Conservation (phyloP, 768 basidiomycete genomes). For the Rhodotorula diobovata region DNA sequence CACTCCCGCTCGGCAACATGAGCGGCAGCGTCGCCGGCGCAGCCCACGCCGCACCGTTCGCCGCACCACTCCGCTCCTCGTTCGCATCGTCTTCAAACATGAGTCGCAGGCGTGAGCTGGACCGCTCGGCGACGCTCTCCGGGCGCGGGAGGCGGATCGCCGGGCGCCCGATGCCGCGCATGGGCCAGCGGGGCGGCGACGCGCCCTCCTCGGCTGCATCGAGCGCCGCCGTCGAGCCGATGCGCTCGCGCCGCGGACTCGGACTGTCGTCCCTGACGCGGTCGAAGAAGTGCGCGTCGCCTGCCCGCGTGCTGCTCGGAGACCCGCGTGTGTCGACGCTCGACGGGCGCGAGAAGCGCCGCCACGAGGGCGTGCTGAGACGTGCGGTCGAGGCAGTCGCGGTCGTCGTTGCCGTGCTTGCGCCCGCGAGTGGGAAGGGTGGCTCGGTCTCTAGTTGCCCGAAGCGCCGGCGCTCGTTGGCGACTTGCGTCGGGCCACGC, state of each 20-base stretch:
- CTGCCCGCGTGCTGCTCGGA: neutral
- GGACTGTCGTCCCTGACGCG: slow-evolving; percentile 6
- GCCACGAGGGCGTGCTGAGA: neutral
- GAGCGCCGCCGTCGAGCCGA: neutral
- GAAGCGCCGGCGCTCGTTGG: slow-evolving; percentile 28
- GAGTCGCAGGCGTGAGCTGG: neutral
- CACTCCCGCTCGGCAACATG: slow-evolving; percentile 32
- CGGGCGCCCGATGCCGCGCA: neutral
- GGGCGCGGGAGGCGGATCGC: slow-evolving; percentile 1
- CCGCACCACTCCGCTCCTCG: neutral
- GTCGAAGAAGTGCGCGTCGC: neutral
- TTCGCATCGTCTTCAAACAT: neutral
- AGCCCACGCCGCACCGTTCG: neutral
- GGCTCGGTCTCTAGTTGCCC: neutral
- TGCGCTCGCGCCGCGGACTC: neutral
- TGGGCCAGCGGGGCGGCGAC: no score
- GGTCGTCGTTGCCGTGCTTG: neutral
- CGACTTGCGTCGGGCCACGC: slow-evolving; percentile 16
- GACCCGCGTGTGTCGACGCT: neutral
- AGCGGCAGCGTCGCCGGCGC: neutral
- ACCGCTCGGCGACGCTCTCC: neutral
- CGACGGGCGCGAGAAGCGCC: neutral
- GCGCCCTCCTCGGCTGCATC: neutral
- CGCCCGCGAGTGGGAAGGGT: neutral
- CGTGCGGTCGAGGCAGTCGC: neutral